Evolutionary conservation across 352 stramenopile species (phyloP), one percentile per base, ranked within the genome.

Genomic region (Plasmopara viticola): DNA sequence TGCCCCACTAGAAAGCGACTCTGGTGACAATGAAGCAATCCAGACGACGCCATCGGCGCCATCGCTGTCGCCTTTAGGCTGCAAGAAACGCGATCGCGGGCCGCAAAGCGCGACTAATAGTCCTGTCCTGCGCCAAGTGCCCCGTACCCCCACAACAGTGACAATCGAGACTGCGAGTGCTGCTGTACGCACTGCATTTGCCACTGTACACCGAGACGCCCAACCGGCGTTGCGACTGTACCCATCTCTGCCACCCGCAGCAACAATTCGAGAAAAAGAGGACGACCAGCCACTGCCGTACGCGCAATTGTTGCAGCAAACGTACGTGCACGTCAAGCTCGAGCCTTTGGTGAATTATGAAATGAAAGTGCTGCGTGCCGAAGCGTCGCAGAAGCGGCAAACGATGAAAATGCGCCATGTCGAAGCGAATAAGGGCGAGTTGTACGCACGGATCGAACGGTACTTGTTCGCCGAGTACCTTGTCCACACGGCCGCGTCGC

Each of bases 391-490:
- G 51, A 92, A 89, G 52, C 73, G 77, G 3, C 77, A 92, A 61
- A 77, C 89, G 48, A 78, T 75, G 51, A 92, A 90, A 53, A 92
- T 92, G 82, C 75, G 84, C 35, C 79, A 78, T 44, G 90, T 92
- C 50, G 82, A 86, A 43, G 76, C 74, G 20, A 87, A 87, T 58
- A 90, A 92, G 54, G 82, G 82, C 2, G 82, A 92, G 18, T 44
- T 92, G n/a, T 89, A 82, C 40, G 64, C 67, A 13, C 65, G 77
- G 0, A 37, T 92, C 8, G 82, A 92, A 52, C 71, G 78, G 6
- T 92, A 90, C 45, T 59, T 92, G 40, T 90, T 78, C 53, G 72
- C 77, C 10, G 82, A 92, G 48, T 92, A 92, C 47, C 67, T 92
- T 49, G 55, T 92, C 28, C 82, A 87, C 58, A 80, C 67, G 10